phyloP scores from a whole-genome alignment of 2,329 filamentous ascomycete species.

The Chaetomium sp. region DNA sequence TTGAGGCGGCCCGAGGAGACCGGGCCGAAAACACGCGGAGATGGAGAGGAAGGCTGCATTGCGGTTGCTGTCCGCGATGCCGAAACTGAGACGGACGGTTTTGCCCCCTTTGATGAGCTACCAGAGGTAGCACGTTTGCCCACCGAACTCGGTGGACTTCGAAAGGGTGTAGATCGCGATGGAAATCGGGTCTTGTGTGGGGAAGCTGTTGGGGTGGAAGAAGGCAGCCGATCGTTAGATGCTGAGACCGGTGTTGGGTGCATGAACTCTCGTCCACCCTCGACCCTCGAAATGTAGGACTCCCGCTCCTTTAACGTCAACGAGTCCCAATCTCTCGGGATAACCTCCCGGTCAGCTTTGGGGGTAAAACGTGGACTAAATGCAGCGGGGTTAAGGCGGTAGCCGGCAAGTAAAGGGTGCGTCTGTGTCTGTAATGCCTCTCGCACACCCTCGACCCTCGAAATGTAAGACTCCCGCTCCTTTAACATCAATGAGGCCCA shows the following conservation, averaged over 20 bases:
- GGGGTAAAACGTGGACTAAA: too few species aligned
- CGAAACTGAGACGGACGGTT: background rate
- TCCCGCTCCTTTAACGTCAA: background rate
- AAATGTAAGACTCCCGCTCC: background rate
- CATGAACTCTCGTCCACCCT: background rate
- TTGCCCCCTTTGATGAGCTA: background rate
- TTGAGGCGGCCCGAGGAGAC: slow-evolving; percentile 25
- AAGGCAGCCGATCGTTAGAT: background rate
- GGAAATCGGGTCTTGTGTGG: background rate
- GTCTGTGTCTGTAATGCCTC: too few species aligned
- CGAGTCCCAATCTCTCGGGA: background rate
- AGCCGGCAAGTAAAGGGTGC: too few species aligned
- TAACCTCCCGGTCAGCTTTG: background rate
- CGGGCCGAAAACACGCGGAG: slow-evolving; percentile 10
- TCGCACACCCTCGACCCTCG: background rate
- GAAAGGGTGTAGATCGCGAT: background rate
- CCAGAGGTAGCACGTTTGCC: background rate
- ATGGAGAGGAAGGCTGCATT: background rate
- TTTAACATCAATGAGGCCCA: background rate
- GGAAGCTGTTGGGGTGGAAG: background rate
- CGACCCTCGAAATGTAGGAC: background rate
- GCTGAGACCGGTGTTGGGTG: background rate
- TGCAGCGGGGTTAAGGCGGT: too few species aligned
- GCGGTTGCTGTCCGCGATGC: background rate
- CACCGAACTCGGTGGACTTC: background rate